Conservation (phyloP, 257 asterid species). For the Primulina eburnea region DNA sequence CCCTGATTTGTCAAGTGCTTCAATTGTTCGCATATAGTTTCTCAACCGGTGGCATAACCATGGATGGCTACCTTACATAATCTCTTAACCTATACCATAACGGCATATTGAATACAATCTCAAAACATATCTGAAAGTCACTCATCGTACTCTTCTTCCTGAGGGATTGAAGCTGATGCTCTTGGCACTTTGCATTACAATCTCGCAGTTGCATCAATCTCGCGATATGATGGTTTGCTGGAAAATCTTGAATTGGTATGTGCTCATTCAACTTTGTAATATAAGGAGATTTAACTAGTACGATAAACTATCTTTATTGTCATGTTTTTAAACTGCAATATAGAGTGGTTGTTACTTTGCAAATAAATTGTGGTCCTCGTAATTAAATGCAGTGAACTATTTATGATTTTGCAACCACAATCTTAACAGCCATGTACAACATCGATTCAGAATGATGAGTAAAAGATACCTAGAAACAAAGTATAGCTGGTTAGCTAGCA, state of each 20-base stretch:
- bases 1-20: conserved; percentile 65
- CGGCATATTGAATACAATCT: conserved; percentile 12
- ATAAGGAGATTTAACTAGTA: background rate
- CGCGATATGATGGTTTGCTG: background rate
- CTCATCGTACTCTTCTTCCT: background rate
- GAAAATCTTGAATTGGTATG: conserved; percentile 10
- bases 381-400: background rate
- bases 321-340: conserved; percentile 1
- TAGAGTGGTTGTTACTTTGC: conserved; percentile 6
- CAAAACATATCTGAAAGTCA: background rate
- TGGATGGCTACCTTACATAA: background rate
- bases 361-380: background rate
- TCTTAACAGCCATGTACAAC: conserved; percentile 4
- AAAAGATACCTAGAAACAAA: conserved; percentile 13
- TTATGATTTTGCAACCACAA: background rate
- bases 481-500: conserved; percentile 11
- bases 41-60: background rate
- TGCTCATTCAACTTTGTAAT: conserved; percentile 9
- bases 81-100: background rate
- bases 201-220: background rate
- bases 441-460: background rate
- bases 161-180: conserved; percentile 3
- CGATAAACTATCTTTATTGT: background rate
- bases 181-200: background rate
- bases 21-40: conserved; percentile 69